Conservation (phyloP, 306 rosid species). For the Castanopsis chinensis region DNA sequence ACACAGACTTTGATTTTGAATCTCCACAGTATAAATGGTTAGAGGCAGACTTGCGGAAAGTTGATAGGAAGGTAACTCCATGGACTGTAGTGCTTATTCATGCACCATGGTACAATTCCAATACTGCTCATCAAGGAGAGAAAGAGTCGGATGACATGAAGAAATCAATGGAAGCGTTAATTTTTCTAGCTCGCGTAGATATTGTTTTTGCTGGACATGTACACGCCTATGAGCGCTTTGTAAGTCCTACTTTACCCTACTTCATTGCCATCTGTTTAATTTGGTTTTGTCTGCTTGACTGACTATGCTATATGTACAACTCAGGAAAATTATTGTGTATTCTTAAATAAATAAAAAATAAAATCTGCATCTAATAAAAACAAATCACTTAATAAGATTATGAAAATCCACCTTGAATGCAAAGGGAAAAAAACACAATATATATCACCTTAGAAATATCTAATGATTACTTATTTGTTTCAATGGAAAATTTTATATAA, state of each 20-base stretch:
- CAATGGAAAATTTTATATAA: too few species aligned
- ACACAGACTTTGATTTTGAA: conserved; percentile 41
- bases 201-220: conserved; percentile 78
- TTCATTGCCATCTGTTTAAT: not conserved
- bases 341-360: too few species aligned
- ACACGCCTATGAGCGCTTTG: conserved; percentile 90
- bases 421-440: too few species aligned
- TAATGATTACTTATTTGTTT: too few species aligned
- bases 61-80: conserved; percentile 54
- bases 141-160: conserved; percentile 56
- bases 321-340: too few species aligned
- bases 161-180: conserved; percentile 60
- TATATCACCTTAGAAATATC: too few species aligned
- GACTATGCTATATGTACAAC: not conserved
- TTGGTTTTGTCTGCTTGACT: not conserved
- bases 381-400: too few species aligned
- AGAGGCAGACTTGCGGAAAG: conserved; percentile 41
- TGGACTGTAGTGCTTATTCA: conserved; percentile 65
- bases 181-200: conserved; percentile 66
- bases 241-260: conserved; percentile 27
- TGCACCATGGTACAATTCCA: conserved; percentile 92
- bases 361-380: too few species aligned
- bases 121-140: conserved; percentile 72
- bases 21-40: conserved; percentile 78
- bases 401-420: too few species aligned